phyloP scores from a whole-genome alignment of 2,329 filamentous ascomycete species.

The Cercospora citrullina region DNA sequence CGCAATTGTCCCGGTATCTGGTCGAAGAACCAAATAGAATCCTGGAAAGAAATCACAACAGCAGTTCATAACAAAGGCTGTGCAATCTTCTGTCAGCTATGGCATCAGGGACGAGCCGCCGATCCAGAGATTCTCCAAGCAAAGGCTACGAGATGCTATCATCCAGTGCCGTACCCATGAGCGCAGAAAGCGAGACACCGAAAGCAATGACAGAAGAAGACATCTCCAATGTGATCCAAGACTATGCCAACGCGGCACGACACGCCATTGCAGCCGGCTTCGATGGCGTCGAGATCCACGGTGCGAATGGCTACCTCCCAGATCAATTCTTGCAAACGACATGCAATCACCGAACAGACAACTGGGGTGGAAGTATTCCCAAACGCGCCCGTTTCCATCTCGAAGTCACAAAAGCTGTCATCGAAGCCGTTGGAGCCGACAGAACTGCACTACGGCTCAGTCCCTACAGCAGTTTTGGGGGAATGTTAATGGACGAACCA shows the following conservation, averaged over 20 bases:
- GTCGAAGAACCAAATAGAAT: conserved; percentile 44
- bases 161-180: neutral
- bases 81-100: conserved; percentile 49
- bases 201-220: conserved; percentile 46
- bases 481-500: conserved; percentile 62
- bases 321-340: conserved; percentile 56
- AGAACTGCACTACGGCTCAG: conserved; percentile 56
- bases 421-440: conserved; percentile 48
- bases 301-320: conserved; percentile 54
- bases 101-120: conserved; percentile 52
- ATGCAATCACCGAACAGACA: conserved; percentile 52
- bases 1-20: conserved; percentile 37
- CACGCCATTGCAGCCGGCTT: conserved; percentile 59
- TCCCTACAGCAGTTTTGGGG: conserved; percentile 61
- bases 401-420: conserved; percentile 54
- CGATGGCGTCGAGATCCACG: conserved; percentile 55
- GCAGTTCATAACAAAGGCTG: conserved; percentile 53
- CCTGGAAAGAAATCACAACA: conserved; percentile 53
- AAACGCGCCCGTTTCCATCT: conserved; percentile 58
- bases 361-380: conserved; percentile 53
- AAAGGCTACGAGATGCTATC: neutral
- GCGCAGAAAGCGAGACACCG: neutral
- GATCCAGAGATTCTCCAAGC: conserved; percentile 31
- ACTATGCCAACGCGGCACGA: conserved; percentile 49
- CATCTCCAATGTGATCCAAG: conserved; percentile 42